Base-by-base conservation (phyloP, 306 rosid species). In the Trifolium dubium region DNA sequence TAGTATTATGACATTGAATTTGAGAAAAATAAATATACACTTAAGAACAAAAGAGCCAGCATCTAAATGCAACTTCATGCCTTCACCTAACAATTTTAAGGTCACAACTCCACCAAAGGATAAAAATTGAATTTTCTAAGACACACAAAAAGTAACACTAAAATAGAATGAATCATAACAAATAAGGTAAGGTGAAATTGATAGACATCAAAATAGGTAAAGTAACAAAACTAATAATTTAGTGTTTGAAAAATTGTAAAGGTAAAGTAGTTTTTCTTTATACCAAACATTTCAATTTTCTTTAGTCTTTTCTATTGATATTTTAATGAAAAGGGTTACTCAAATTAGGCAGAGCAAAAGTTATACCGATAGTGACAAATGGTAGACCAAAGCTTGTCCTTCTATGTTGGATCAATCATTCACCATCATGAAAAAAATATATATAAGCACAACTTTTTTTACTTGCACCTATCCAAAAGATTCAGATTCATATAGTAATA, bases 351-450 rank as follows among this genome's bases (percentile, higher is more conserved):
- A 58, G 18, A 59, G 10, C 10, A 58, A 59, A 59, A 32, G 64
- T 4, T 12, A 5, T 0, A 59, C 6, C 5, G 64, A 11, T 59
- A 30, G 64, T 12, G 64, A 29, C 64, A 29, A 59, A 30, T 12
- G 64, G 17, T 59, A 13, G 64, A 6, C 40, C 13, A 55, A 55
- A 55, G 34, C 3, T 55, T 17, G 62, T 55, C 29, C 34, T 55
- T 55, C 11, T 55, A 12, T 55, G 29, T 55, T 10, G 62, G 62
- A 55, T 55, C 62, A 55, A 55, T 55, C 34, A 23, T 55, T 55
- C 62, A 55, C 1, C 32, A 55, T 55, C 14, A 55, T 55, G 43
- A 34, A 12, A 14, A 61, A 7, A 60, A 11, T 55, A 6, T 31
- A 11, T 19, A 3, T 31, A 34, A 14, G 43, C 66, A 31, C 41